Base-by-base conservation (phyloP, 2,329 filamentous ascomycete genomes). In the Rutstroemia sydowiana region DNA sequence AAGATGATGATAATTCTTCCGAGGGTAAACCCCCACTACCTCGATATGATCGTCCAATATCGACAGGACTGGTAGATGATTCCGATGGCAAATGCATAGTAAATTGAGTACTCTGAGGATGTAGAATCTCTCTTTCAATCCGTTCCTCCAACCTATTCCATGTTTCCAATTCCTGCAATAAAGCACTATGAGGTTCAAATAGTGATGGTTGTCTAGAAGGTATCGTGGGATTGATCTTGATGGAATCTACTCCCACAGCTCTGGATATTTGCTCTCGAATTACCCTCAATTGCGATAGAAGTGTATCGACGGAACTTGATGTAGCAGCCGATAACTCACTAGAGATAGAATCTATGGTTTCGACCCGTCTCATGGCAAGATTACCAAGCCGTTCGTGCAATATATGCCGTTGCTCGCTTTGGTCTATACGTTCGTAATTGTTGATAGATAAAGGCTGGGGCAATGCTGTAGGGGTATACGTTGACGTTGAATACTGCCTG, bases 1-100 rank as follows among this genome's bases (percentile, higher is more conserved):
- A 7, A 18, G 26, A 18, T 7, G 10, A 45, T 30, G n/a, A 14
- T 2, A 18, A 18, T 8, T n/a, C 3, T 11, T 45, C 37, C 7
- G n/a, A 31, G 32, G 6, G 40, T 41, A 41, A 48, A 73, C 78
- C 71, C 20, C 39, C 37, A 42, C 14, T 49, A 10, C 47, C 16
- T 14, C 21, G 30, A 28, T 13, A 20, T 23, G 31, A 23, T 21
- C 14, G 2, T 5, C 20, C 14, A 42, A 20, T 42, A 31, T 31
- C 45, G 13, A 45, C 20, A 14, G 49, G 21, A 11, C 49, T 52
- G 14, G 56, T 58, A 3, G 46, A 31, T 16, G 57, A 58, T 5
- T 43, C n/a, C n/a, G n/a, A n/a, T n/a, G n/a, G n/a, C n/a, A n/a
- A n/a, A n/a, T n/a, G n/a, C n/a, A n/a, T n/a, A n/a, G n/a, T n/a